phyloP scores from a whole-genome alignment of 1,284 basidiomycete genomes.

The Laetiporus sulphureus region DNA sequence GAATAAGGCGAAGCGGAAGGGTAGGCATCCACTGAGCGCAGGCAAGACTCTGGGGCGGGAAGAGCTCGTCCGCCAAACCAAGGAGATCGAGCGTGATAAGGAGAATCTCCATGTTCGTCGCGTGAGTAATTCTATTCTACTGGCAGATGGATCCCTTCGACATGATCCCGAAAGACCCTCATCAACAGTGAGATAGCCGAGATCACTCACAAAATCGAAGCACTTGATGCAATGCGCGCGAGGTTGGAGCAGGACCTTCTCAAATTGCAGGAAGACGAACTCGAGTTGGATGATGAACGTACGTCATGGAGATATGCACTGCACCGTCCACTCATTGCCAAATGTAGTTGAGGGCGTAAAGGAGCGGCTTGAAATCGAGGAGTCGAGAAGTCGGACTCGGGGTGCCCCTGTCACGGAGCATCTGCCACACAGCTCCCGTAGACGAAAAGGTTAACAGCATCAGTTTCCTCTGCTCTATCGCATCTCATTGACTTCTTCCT shows the following conservation, averaged over 20 bases:
- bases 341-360: conserved; percentile 76
- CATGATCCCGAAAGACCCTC: conserved; percentile 51
- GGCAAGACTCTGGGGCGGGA: conserved; percentile 72
- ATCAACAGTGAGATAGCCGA: conserved; percentile 83
- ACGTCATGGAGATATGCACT: conserved; percentile 23
- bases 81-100: conserved; percentile 84
- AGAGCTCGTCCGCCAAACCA: conserved; percentile 74
- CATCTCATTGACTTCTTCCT: conserved; percentile 12
- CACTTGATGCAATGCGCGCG: conserved; percentile 75
- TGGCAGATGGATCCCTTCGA: conserved; percentile 5
- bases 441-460: conserved; percentile 61
- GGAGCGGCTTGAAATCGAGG: conserved; percentile 73
- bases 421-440: conserved; percentile 56
- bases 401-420: conserved; percentile 33
- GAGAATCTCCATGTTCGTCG: conserved; percentile 83
- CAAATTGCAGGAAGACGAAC: conserved; percentile 88
- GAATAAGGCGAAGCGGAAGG: conserved; percentile 49
- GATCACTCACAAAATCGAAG: conserved; percentile 83
- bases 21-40: conserved; percentile 62
- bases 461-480: too few species aligned
- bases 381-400: conserved; percentile 34
- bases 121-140: conserved; percentile 42
- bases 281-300: conserved; percentile 94
- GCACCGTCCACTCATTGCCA: not conserved
- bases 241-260: conserved; percentile 82